Evolutionary conservation across 2,329 filamentous ascomycete species (phyloP).

Genomic region (Neofusicoccum sp.): DNA sequence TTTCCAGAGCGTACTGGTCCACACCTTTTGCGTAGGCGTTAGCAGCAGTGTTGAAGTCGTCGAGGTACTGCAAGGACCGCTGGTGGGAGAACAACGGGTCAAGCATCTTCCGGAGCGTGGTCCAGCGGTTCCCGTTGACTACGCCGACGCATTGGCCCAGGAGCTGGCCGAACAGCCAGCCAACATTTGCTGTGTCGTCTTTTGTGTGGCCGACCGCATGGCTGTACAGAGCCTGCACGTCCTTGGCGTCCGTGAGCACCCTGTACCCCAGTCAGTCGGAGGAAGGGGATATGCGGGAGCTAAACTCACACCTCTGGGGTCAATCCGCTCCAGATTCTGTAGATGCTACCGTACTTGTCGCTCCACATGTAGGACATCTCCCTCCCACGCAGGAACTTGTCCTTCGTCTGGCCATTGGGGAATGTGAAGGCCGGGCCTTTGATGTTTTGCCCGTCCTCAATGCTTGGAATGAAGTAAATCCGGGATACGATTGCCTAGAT

Average conservation of each 20-base stretch:
- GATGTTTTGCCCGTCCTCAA: conserved; percentile 13
- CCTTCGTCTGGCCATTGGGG: conserved; percentile 15
- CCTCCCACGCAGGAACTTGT: conserved; percentile 19
- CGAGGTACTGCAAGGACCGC: neutral
- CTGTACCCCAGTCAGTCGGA: neutral
- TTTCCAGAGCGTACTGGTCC: neutral
- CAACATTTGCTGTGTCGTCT: neutral
- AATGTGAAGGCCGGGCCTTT: conserved; percentile 11
- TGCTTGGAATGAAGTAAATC: neutral
- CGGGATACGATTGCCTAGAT: neutral
- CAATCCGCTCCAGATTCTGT: conserved; percentile 16
- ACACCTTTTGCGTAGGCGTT: neutral
- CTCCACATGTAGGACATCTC: conserved; percentile 5
- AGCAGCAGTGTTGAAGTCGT: neutral
- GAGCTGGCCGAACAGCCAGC: conserved; percentile 19
- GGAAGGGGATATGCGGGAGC: neutral
- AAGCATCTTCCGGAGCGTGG: neutral
- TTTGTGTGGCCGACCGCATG: conserved; percentile 15
- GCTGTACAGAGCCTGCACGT: conserved; percentile 11
- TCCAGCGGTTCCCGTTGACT: conserved; percentile 18
- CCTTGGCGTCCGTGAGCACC: conserved; percentile 10
- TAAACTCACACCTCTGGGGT: conserved; percentile 12
- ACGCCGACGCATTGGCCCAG: conserved; percentile 15
- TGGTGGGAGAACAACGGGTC: conserved; percentile 15
- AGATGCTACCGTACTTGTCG: conserved; percentile 13